These are phyloP conservation scores for Malbranchea cinnamomea DNA, from an alignment of 2,329 filamentous ascomycete genomes.

Conservation along the genomic window DNA sequence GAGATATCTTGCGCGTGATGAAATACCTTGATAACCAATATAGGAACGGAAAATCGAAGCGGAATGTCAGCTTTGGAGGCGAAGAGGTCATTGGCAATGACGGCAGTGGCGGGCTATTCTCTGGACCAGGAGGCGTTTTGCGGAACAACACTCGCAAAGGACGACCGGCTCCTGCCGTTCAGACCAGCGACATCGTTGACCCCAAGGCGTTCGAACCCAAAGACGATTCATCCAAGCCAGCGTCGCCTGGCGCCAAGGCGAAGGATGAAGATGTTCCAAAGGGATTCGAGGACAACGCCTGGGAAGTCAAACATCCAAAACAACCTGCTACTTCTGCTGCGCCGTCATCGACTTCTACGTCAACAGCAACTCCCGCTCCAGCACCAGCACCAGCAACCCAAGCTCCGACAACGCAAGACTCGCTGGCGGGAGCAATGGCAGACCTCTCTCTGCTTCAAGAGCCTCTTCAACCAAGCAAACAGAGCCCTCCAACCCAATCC, in stretches of 20 bases:
- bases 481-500: conserved; percentile 36
- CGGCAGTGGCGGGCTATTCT: conserved; percentile 60
- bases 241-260: conserved; percentile 28
- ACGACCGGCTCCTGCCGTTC: conserved; percentile 70
- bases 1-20: conserved; percentile 92
- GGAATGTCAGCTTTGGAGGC: conserved; percentile 38
- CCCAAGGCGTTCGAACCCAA: conserved; percentile 66
- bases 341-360: conserved; percentile 15
- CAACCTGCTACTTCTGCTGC: conserved; percentile 24
- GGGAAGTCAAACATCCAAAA: conserved; percentile 80
- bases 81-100: conserved; percentile 44
- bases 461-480: conserved; percentile 41
- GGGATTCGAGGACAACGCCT: conserved; percentile 92
- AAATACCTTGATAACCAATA: conserved; percentile 72
- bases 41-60: conserved; percentile 48
- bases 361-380: conserved; percentile 21
- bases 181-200: conserved; percentile 75
- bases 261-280: conserved; percentile 35
- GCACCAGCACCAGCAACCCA: conserved; percentile 27
- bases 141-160: conserved; percentile 92
- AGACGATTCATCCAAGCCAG: conserved; percentile 31
- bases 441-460: conserved; percentile 50
- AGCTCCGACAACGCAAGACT: conserved; percentile 23
- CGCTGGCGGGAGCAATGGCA: conserved; percentile 54
- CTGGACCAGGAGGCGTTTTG: conserved; percentile 76